phyloP scores from a whole-genome alignment of 768 basidiomycete genomes.

The Hydnum rufescens region DNA sequence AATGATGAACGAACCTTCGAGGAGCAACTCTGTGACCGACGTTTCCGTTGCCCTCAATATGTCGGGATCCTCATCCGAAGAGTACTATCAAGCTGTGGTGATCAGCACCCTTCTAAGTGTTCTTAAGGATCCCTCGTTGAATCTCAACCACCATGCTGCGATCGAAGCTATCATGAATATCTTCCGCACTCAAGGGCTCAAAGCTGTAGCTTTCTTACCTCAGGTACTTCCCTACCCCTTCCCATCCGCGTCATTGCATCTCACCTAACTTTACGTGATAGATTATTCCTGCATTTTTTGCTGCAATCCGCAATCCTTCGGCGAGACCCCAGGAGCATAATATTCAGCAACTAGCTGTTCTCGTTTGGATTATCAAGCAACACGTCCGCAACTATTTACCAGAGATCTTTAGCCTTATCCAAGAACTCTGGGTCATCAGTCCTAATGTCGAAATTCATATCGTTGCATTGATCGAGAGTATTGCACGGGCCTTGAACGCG shows the following conservation, averaged over 20 bases:
- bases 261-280: conserved; percentile 1
- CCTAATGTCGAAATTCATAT: conserved; percentile 70
- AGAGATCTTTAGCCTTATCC: conserved; percentile 66
- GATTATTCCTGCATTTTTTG: conserved; percentile 88
- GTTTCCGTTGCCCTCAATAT: conserved; percentile 22
- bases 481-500: conserved; percentile 84
- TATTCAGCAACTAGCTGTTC: conserved; percentile 84
- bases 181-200: conserved; percentile 93
- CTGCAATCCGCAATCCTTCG: conserved; percentile 63
- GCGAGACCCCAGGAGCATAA: conserved; percentile 82
- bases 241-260: neutral
- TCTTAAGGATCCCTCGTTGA: conserved; percentile 73
- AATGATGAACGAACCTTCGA: conserved; percentile 39
- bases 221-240: conserved; percentile 34
- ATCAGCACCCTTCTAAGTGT: conserved; percentile 75
- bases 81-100: conserved; percentile 94
- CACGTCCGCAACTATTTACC: conserved; percentile 85
- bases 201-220: conserved; percentile 87
- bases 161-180: conserved; percentile 98
- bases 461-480: conserved; percentile 77
- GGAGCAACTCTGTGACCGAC: conserved; percentile 20
- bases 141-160: conserved; percentile 73
- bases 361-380: conserved; percentile 91
- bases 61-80: conserved; percentile 46
- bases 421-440: conserved; percentile 72